phyloP scores from a whole-genome alignment of 2,329 filamentous ascomycete species.

The Thelonectria rubi region DNA sequence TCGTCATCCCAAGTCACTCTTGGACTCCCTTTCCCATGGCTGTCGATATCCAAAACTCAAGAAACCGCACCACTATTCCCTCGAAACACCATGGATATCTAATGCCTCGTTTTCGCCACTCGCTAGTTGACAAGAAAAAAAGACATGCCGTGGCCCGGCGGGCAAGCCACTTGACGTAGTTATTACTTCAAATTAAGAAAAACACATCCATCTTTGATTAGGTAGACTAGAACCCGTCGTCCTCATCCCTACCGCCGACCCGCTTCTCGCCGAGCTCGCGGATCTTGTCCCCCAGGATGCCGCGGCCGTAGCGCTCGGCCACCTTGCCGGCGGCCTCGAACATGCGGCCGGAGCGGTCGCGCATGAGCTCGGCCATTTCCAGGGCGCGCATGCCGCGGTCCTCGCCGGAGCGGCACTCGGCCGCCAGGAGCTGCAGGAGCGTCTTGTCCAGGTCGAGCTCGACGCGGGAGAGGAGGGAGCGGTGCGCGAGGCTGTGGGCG shows the following conservation, averaged over 20 bases:
- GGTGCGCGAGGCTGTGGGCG: constrained; percentile 66
- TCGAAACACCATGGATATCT: neutral
- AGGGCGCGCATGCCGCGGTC: constrained; percentile 94
- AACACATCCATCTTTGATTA: neutral
- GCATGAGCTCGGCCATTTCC: constrained; percentile 88
- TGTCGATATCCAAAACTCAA: neutral
- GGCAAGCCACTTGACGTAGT: neutral
- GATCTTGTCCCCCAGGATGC: constrained; percentile 89
- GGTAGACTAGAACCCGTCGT: constrained; percentile 61
- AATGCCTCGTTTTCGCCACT: neutral
- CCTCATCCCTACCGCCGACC: constrained; percentile 68
- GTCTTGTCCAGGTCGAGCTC: constrained; percentile 91
- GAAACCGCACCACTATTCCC: neutral
- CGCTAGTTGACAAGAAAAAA: neutral
- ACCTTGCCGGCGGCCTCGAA: constrained; percentile 90
- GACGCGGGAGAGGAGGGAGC: constrained; percentile 71
- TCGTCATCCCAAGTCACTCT: neutral
- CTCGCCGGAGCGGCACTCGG: constrained; percentile 92
- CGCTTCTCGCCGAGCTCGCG: constrained; percentile 80
- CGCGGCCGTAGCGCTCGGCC: constrained; percentile 82
- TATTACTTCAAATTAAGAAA: neutral
- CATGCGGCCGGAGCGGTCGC: constrained; percentile 86
- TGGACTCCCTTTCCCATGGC: neutral
- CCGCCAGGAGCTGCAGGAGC: constrained; percentile 85
- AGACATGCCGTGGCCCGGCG: neutral